These are phyloP conservation scores for Wolfiporia cocos DNA, from an alignment of 1,284 basidiomycete genomes.

Conservation along the genomic window DNA sequence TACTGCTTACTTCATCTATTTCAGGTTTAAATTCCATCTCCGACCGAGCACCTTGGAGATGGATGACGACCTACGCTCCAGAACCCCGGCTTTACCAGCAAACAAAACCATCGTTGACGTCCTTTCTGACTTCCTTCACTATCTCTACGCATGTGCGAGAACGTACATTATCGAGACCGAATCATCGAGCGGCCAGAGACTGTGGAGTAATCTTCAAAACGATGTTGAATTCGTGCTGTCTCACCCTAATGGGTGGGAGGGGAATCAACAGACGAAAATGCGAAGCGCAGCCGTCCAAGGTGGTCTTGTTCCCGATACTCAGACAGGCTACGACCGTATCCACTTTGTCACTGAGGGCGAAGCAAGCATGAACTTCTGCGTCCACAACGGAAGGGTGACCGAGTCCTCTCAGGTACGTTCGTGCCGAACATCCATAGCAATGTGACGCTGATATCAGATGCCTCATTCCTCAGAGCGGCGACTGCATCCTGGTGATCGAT, in stretches of 20 bases:
- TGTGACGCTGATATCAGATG: too few relatives aligned
- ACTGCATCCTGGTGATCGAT: background rate
- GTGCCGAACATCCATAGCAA: too few relatives aligned
- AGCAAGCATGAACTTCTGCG: conserved; percentile 41
- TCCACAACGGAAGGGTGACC: conserved; percentile 34
- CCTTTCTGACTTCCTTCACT: background rate
- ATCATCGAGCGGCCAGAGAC: background rate
- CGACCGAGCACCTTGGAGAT: conserved; percentile 13
- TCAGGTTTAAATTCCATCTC: conserved; percentile 55
- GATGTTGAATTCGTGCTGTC: background rate
- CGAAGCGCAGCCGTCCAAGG: conserved; percentile 30
- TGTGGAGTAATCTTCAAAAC: background rate
- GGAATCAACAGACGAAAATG: conserved; percentile 33
- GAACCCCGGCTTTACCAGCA: background rate
- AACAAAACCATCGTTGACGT: background rate
- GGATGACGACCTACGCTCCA: background rate
- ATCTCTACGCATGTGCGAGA: background rate
- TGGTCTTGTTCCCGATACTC: conserved; percentile 23
- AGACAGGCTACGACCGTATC: conserved; percentile 27
- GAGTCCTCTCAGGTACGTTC: background rate
- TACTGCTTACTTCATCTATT: background rate
- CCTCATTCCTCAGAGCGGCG: conserved; percentile 14
- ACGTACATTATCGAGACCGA: background rate
- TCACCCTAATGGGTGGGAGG: conserved; percentile 42
- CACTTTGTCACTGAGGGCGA: conserved; percentile 45